Percentiles rank a stretch among this genome's conserved stretches.
Conservation (phyloP, 2,329 filamentous ascomycete species). For the Amesomyces nigricolor region DNA sequence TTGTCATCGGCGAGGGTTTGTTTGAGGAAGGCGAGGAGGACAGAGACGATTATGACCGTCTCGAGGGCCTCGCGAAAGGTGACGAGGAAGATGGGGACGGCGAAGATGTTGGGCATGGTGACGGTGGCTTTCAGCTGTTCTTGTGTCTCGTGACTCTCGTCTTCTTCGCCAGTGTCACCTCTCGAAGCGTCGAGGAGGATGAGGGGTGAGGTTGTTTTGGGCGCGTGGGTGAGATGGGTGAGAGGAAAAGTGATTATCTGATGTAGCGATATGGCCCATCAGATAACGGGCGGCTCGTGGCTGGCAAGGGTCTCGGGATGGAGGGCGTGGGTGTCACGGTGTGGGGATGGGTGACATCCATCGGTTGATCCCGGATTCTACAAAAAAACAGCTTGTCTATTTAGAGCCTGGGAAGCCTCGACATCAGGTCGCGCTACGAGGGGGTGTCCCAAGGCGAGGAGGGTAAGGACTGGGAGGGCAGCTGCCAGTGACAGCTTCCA, state of each 20-base stretch:
- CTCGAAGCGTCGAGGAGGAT: too few species aligned
- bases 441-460: too few species aligned
- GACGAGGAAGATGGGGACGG: constrained; percentile 82
- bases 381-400: too few species aligned
- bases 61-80: constrained; percentile 82
- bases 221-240: too few species aligned
- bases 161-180: background rate
- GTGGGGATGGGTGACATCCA: background rate
- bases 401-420: too few species aligned
- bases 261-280: constrained; percentile 6
- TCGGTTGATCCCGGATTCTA: too few species aligned
- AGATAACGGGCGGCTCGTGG: background rate
- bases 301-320: background rate
- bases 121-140: constrained; percentile 26
- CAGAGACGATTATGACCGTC: constrained; percentile 77
- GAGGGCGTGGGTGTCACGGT: background rate
- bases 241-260: constrained; percentile 5
- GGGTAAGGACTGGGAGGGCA: too few species aligned
- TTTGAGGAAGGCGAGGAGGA: constrained; percentile 80
- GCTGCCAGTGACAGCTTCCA: too few species aligned
- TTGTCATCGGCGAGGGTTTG: constrained; percentile 62
- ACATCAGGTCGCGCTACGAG: too few species aligned
- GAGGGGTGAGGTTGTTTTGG: background rate
- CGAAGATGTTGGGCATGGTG: constrained; percentile 61
- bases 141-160: constrained; percentile 4